Conservation (phyloP, 768 basidiomycete species). For the Pleurotus salmoneostramineus region DNA sequence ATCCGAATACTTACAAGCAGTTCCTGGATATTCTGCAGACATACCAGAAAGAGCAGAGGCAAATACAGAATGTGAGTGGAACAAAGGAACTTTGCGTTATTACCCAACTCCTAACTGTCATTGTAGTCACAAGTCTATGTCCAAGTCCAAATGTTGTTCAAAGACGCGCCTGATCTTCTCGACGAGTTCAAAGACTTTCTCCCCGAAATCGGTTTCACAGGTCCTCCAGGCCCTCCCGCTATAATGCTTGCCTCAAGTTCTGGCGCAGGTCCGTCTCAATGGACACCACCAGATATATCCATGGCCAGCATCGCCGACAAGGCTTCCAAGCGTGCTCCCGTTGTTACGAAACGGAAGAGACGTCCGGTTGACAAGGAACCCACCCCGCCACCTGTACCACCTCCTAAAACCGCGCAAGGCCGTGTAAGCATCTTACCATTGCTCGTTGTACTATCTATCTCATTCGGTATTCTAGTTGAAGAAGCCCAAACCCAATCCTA, state of each 20-base stretch:
- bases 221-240: slow-evolving; percentile 34
- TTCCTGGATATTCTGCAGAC: slow-evolving; percentile 87
- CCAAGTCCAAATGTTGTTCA: slow-evolving; percentile 79
- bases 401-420: slow-evolving; percentile 42
- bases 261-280: slow-evolving; percentile 29
- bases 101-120: slow-evolving; percentile 10
- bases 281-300: slow-evolving; percentile 33
- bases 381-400: slow-evolving; percentile 44
- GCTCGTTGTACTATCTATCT: background rate
- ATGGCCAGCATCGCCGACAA: slow-evolving; percentile 33
- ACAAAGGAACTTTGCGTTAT: slow-evolving; percentile 5
- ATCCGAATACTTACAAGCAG: slow-evolving; percentile 90
- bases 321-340: slow-evolving; percentile 38
- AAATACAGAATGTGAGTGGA: slow-evolving; percentile 61
- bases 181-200: slow-evolving; percentile 81
- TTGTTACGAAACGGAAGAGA: slow-evolving; percentile 55
- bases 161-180: slow-evolving; percentile 75
- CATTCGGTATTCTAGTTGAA: slow-evolving; percentile 42
- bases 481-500: slow-evolving; percentile 60
- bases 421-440: slow-evolving; percentile 32
- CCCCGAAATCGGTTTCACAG: slow-evolving; percentile 52
- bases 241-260: slow-evolving; percentile 40
- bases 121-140: slow-evolving; percentile 69
- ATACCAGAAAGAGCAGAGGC: slow-evolving; percentile 81
- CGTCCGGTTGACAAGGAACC: slow-evolving; percentile 64